phyloP scores from a whole-genome alignment of 352 stramenopile genomes.

The Achlya hypogyna region DNA sequence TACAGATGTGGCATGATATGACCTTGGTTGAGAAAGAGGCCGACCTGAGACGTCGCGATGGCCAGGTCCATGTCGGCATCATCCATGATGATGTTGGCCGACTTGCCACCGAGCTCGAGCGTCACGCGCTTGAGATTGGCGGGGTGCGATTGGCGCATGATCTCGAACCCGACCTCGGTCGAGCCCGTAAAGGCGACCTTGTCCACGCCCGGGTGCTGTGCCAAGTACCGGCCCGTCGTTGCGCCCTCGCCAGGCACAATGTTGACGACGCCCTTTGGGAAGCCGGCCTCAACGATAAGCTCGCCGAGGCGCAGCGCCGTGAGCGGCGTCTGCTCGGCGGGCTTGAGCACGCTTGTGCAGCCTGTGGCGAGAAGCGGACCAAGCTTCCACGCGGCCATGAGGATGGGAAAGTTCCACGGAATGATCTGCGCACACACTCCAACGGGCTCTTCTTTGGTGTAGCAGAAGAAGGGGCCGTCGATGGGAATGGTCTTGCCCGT shows the following conservation, averaged over 20 bases:
- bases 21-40: constrained; percentile 76
- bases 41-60: constrained; percentile 38
- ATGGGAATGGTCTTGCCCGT: constrained; percentile 61
- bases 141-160: constrained; percentile 44
- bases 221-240: constrained; percentile 33
- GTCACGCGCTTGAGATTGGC: constrained; percentile 64
- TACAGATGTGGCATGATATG: neutral
- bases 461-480: constrained; percentile 37
- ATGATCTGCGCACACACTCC: constrained; percentile 87
- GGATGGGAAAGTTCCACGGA: constrained; percentile 95
- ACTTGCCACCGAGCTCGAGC: constrained; percentile 72
- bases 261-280: constrained; percentile 77
- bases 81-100: constrained; percentile 60
- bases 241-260: constrained; percentile 46
- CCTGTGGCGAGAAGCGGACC: constrained; percentile 81
- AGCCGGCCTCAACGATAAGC: constrained; percentile 66
- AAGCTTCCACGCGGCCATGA: constrained; percentile 93
- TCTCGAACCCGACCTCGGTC: constrained; percentile 46
- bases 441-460: constrained; percentile 62
- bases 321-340: constrained; percentile 88
- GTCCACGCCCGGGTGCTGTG: constrained; percentile 49
- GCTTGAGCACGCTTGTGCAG: constrained; percentile 92
- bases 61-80: constrained; percentile 60
- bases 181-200: constrained; percentile 81
- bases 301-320: constrained; percentile 81